Conservation (phyloP, 2,329 filamentous ascomycete species). For the Alternaria conjuncta region DNA sequence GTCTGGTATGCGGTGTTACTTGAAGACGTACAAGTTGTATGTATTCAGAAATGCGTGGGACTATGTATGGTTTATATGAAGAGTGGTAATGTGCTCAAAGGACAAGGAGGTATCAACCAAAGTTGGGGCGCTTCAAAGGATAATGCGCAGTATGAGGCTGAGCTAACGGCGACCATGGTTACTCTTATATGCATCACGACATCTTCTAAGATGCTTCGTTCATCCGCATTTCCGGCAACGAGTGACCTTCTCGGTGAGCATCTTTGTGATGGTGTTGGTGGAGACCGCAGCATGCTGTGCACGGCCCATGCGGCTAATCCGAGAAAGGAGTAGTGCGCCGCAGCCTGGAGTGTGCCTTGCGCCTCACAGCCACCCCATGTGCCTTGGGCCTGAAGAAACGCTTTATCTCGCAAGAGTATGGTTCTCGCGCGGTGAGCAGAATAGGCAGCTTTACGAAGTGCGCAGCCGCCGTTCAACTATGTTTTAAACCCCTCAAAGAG, state of each 20-base stretch:
- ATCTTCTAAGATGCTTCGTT: neutral
- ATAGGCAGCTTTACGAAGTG: neutral
- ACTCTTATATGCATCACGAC: conserved; percentile 1
- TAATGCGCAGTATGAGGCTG: neutral
- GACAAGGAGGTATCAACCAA: neutral
- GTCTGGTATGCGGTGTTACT: neutral
- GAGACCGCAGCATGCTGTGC: neutral
- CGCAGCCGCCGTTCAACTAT: neutral
- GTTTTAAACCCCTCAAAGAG: neutral
- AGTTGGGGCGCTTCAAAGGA: neutral
- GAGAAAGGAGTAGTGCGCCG: neutral
- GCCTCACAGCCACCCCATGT: conserved; percentile 12
- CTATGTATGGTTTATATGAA: neutral
- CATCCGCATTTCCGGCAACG: neutral
- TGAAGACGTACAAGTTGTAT: neutral
- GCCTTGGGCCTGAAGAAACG: neutral
- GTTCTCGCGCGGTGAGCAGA: conserved; percentile 6
- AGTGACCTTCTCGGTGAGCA: neutral
- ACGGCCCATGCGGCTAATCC: neutral
- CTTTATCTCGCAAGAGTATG: conserved; percentile 4
- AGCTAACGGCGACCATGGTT: neutral
- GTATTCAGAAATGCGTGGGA: neutral
- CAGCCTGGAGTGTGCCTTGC: conserved; percentile 21
- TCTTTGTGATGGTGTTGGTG: conserved; percentile 2
- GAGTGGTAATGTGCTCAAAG: neutral